Conservation (phyloP, 306 rosid genomes). For the Trifolium pratense region DNA sequence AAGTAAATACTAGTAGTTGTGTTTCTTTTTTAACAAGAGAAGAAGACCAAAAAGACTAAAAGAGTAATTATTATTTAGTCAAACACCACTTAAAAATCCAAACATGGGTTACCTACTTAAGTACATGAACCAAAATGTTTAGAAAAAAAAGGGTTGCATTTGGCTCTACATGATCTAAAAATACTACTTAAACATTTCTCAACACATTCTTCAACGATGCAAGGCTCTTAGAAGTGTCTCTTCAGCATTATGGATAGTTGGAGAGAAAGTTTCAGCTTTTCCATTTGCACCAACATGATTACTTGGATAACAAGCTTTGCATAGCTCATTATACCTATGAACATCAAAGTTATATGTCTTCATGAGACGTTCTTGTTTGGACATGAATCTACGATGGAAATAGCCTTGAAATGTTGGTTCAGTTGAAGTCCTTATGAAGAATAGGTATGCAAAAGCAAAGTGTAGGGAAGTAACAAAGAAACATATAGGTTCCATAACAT, state of each 20-base stretch:
- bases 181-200: background rate
- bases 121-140: background rate
- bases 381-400: slow-evolving; percentile 57
- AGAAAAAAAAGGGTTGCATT: background rate
- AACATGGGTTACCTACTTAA: background rate
- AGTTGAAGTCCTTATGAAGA: slow-evolving; percentile 67
- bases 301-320: slow-evolving; percentile 56
- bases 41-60: background rate
- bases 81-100: slow-evolving; percentile 7
- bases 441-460: slow-evolving; percentile 60
- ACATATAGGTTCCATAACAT: slow-evolving; percentile 97
- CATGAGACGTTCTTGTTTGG: slow-evolving; percentile 69
- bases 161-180: background rate
- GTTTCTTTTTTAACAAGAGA: background rate
- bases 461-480: slow-evolving; percentile 69
- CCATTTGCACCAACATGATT: slow-evolving; percentile 2
- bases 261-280: slow-evolving; percentile 21
- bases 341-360: slow-evolving; percentile 55
- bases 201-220: slow-evolving; percentile 32
- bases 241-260: background rate
- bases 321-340: slow-evolving; percentile 50
- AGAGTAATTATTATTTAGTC: background rate
- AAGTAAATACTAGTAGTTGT: background rate
- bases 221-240: slow-evolving; percentile 21
- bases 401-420: slow-evolving; percentile 80